These are phyloP conservation scores for Arthrobotrys pseudoclavata DNA, from an alignment of 2,329 filamentous ascomycete genomes.

Conservation along the genomic window DNA sequence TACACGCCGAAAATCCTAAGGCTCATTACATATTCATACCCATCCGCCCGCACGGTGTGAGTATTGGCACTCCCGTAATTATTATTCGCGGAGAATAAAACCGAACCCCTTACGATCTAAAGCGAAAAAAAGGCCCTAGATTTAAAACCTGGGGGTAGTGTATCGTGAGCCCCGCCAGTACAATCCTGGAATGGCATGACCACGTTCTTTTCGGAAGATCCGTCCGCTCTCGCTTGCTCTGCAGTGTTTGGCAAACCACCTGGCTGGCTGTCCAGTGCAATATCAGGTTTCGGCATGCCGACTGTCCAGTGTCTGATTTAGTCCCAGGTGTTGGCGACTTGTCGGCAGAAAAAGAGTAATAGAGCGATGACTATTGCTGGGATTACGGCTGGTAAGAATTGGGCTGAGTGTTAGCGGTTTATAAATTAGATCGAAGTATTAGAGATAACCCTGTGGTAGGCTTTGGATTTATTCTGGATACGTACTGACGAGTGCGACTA, in stretches of 20 bases:
- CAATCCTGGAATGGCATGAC: constrained; percentile 48
- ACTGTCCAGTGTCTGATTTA: constrained; percentile 35
- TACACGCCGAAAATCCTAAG: background rate
- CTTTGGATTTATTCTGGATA: no score
- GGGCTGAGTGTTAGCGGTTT: background rate
- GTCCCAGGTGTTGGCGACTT: constrained; percentile 36
- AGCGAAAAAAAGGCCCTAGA: background rate
- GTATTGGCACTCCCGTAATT: background rate
- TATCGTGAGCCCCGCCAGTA: constrained; percentile 6
- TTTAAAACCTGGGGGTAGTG: background rate
- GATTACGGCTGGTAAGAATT: constrained; percentile 20
- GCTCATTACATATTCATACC: background rate
- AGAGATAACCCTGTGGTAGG: no score
- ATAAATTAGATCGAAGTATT: no score
- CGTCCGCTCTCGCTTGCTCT: constrained; percentile 40
- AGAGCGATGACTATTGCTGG: constrained; percentile 30
- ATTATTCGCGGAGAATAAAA: background rate
- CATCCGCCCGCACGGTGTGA: background rate
- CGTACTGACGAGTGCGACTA: constrained; percentile 43
- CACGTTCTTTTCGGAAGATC: constrained; percentile 39
- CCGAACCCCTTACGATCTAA: background rate
- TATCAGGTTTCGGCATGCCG: constrained; percentile 39
- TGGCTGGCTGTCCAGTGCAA: constrained; percentile 9
- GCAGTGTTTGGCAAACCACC: constrained; percentile 6
- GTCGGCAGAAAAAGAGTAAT: constrained; percentile 30